These are phyloP conservation scores for Phalaenopsis equestris DNA, from an alignment of 106 monocot species.

Conservation along the genomic window DNA sequence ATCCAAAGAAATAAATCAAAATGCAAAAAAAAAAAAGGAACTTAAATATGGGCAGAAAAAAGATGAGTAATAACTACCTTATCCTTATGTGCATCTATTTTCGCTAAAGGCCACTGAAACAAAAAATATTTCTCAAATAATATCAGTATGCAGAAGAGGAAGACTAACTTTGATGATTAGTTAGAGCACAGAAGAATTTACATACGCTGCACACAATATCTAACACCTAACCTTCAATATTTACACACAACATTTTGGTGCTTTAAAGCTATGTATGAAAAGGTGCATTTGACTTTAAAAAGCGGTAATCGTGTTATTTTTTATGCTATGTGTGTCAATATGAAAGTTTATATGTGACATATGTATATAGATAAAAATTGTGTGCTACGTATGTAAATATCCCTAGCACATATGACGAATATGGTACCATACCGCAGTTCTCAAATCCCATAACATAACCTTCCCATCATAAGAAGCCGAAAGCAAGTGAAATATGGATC, in stretches of 20 bases:
- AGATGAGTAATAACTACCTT: conserved; percentile 37
- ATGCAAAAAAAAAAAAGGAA: not conserved
- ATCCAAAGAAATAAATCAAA: conserved; percentile 3
- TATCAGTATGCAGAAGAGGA: not conserved
- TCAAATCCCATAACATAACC: conserved; percentile 97
- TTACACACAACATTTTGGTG: no score
- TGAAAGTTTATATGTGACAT: no score
- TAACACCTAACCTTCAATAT: no score
- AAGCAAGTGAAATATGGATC: conserved; percentile 77
- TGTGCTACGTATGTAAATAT: no score
- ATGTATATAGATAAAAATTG: no score
- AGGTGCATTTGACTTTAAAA: no score
- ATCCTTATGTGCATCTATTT: conserved; percentile 62
- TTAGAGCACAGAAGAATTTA: no score
- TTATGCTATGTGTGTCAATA: no score
- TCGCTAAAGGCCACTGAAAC: conserved; percentile 74
- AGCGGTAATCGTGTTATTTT: no score
- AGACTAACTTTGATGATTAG: not conserved
- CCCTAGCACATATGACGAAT: not conserved
- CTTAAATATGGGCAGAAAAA: not conserved
- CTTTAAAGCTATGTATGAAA: no score
- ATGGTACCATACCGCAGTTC: conserved; percentile 61
- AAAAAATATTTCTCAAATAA: not conserved
- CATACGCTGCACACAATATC: no score
- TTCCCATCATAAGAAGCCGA: conserved; percentile 94